Evolutionary conservation across 768 basidiomycete species (phyloP), one percentile per base, ranked within the genome.

Genomic region (Hygrophoropsis aurantiaca): DNA sequence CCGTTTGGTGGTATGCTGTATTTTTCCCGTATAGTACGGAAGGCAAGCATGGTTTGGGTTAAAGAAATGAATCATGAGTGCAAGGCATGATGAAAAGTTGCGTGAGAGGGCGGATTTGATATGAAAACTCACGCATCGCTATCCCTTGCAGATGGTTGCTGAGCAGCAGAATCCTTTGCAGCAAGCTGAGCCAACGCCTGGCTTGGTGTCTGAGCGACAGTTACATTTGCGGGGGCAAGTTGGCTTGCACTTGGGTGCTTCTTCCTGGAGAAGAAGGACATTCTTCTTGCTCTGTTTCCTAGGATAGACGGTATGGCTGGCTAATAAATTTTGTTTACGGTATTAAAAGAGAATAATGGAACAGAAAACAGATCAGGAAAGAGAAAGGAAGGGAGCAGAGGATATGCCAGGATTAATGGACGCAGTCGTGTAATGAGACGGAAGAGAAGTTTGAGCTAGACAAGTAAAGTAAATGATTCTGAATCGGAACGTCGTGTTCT

Each of bases 191-290:
- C 81, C 7, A 87, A 75, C 26, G 85, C 84, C 61, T 87, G 82
- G 49, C 77, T 81, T 6, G 84, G 80, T 7, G 83, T 79, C 62
- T 84, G 81, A 6, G 79, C 72, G 44, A 84, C 70, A 35, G 81
- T 77, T 55, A 84, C 81, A 58, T 68, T 68, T 24, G 77, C 54
- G 21, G 71, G 56, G 41, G 64, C 60, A 44, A 70, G 67, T 55
- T 76, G 76, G 19, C 67, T 69, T 55, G 71, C 68, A 41, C 71
- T 78, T 44, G 80, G 75, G 54, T 83, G 79, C 80, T 88, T 90
- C 84, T 84, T 90, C 79, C 87, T 80, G 36, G 81, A 85, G 80
- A 92, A 92, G 87, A 90, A 92, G 78, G 88, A 90, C 90, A 92
- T 92, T 82, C 85, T 85, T 67, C 83, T 73, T 54, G 80, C 60